Percentiles rank a stretch among this genome's conserved stretches.
phyloP scores from a whole-genome alignment of 2,329 filamentous ascomycete species.

The Apiospora saccharicola region DNA sequence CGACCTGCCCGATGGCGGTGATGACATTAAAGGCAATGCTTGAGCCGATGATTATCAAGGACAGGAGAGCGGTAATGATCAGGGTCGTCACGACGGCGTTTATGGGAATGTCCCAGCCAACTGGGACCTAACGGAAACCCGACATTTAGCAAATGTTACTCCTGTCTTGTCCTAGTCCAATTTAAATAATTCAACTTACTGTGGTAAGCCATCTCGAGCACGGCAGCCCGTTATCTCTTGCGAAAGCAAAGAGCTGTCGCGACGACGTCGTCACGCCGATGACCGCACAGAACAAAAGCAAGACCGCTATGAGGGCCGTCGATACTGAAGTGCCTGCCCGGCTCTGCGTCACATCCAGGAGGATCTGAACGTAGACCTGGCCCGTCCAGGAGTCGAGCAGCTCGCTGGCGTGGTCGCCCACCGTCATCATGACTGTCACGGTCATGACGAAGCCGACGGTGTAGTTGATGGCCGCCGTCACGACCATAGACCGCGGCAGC shows the following conservation, averaged over 20 bases:
- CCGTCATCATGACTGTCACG: constrained; percentile 44
- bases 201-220: neutral
- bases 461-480: constrained; percentile 40
- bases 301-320: constrained; percentile 50
- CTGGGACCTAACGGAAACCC: neutral
- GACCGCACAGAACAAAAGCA: constrained; percentile 48
- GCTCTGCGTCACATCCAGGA: constrained; percentile 41
- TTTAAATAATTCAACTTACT: neutral
- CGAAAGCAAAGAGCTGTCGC: constrained; percentile 51
- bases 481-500: constrained; percentile 45
- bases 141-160: neutral
- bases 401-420: constrained; percentile 42
- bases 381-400: constrained; percentile 38
- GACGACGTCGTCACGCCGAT: constrained; percentile 45
- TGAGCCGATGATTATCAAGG: constrained; percentile 20
- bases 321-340: constrained; percentile 54
- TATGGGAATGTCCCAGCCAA: neutral
- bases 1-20: neutral
- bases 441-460: constrained; percentile 44
- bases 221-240: constrained; percentile 46
- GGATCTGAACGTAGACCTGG: constrained; percentile 44
- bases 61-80: neutral
- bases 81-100: neutral
- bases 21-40: constrained; percentile 1
- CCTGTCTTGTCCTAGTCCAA: neutral